A percentile compares a stretch with the other conserved stretches of the same genome.
phyloP scores from a whole-genome alignment of 2,329 filamentous ascomycete genomes.

The Atkinsonella texensis region DNA sequence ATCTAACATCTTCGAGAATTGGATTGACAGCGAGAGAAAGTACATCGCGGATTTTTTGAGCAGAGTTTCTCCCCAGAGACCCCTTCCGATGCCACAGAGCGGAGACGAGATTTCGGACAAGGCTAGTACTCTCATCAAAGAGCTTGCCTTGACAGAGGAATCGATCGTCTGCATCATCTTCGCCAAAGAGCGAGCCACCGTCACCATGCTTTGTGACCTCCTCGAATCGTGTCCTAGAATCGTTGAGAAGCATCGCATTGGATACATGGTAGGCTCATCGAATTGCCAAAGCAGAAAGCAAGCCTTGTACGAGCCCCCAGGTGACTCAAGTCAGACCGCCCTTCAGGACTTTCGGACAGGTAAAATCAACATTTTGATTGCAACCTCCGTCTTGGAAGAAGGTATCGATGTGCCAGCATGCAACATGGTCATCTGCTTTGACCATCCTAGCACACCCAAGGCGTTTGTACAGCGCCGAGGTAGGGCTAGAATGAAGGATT shows the following conservation, averaged over 20 bases:
- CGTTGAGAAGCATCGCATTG: slow-evolving; percentile 34
- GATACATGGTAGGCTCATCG: slow-evolving; percentile 44
- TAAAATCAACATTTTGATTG: slow-evolving; percentile 44
- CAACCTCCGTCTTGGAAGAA: slow-evolving; percentile 54
- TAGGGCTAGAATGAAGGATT: slow-evolving; percentile 37
- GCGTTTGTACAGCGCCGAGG: slow-evolving; percentile 47
- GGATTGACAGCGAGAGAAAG: slow-evolving; percentile 37
- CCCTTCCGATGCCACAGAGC: slow-evolving; percentile 8
- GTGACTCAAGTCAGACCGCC: slow-evolving; percentile 18
- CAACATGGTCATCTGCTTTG: slow-evolving; percentile 49
- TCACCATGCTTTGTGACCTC: slow-evolving; percentile 46
- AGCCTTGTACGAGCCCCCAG: slow-evolving; percentile 28
- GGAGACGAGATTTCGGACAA: slow-evolving; percentile 43
- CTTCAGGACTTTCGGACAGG: slow-evolving; percentile 40
- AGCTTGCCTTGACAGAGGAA: slow-evolving; percentile 33
- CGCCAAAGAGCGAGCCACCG: slow-evolving; percentile 49
- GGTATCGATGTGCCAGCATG: slow-evolving; percentile 56
- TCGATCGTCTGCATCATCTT: slow-evolving; percentile 52
- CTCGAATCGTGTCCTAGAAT: slow-evolving; percentile 39
- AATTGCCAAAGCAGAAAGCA: slow-evolving; percentile 21
- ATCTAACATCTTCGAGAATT: slow-evolving; percentile 23
- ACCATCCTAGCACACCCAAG: slow-evolving; percentile 36
- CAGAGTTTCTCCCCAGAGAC: slow-evolving; percentile 16
- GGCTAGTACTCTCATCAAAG: slow-evolving; percentile 36
- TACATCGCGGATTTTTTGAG: slow-evolving; percentile 41